These are phyloP conservation scores for Neopestalotiopsis sp. DNA, from an alignment of 2,329 filamentous ascomycete species.

Conservation along the genomic window DNA sequence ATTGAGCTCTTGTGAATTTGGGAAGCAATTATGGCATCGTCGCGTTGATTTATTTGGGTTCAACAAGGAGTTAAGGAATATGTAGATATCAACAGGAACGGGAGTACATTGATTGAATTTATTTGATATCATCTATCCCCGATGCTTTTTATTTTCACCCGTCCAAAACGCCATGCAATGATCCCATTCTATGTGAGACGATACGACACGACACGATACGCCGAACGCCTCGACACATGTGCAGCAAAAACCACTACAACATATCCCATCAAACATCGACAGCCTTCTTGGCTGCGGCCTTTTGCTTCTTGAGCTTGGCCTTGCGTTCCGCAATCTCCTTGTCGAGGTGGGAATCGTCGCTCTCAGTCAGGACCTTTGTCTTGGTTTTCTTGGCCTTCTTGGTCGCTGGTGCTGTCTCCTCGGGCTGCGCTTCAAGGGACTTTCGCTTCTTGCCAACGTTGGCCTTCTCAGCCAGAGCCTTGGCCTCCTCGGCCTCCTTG, in stretches of 20 bases:
- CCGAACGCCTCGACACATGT: conserved; percentile 20
- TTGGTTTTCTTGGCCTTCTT: conserved; percentile 33
- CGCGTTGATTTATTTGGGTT: background rate
- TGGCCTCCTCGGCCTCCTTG: conserved; percentile 52
- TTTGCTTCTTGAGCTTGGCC: conserved; percentile 62
- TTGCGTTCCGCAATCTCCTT: conserved; percentile 66
- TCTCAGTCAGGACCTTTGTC: conserved; percentile 41
- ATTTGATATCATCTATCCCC: conserved; percentile 8
- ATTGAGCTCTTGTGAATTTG: background rate
- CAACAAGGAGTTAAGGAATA: background rate
- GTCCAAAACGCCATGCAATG: conserved; percentile 21
- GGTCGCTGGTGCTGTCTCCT: conserved; percentile 25
- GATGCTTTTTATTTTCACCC: conserved; percentile 13
- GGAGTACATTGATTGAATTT: background rate
- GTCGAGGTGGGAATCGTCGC: conserved; percentile 58
- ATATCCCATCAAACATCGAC: conserved; percentile 45
- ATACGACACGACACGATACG: conserved; percentile 10
- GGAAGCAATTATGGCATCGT: background rate
- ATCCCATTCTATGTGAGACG: conserved; percentile 10
- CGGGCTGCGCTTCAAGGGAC: conserved; percentile 41
- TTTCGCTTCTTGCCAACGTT: conserved; percentile 72
- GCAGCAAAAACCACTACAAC: conserved; percentile 17
- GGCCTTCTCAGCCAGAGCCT: conserved; percentile 53
- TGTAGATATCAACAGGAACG: background rate
- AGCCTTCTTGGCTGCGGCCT: conserved; percentile 59